Percentiles rank a stretch among this genome's conserved stretches.
Conservation (phyloP, 805 yeast species). For the Candida golubevii region DNA sequence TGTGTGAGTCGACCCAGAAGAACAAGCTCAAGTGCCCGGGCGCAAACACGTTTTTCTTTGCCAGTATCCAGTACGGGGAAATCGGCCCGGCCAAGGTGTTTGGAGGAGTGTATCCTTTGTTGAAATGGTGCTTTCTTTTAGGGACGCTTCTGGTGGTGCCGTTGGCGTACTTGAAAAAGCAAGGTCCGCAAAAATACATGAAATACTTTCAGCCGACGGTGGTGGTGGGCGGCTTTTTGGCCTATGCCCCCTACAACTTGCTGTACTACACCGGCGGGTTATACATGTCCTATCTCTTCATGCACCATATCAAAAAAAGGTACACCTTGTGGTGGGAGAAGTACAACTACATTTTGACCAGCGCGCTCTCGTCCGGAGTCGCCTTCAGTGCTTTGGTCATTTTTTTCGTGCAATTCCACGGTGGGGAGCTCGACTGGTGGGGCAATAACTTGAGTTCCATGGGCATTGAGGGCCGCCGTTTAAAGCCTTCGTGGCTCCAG, state of each 20-base stretch:
- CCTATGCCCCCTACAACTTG: slow-evolving; percentile 50
- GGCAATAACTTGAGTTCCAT: slow-evolving; percentile 41
- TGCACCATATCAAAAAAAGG: slow-evolving; percentile 47
- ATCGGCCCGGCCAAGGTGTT: slow-evolving; percentile 59
- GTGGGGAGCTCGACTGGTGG: slow-evolving; percentile 55
- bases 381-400: slow-evolving; percentile 58
- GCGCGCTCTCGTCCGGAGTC: slow-evolving; percentile 59
- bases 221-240: slow-evolving; percentile 46
- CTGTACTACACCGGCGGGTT: slow-evolving; percentile 58
- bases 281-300: slow-evolving; percentile 52
- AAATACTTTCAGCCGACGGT: slow-evolving; percentile 52
- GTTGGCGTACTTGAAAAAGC: slow-evolving; percentile 31
- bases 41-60: slow-evolving; percentile 46
- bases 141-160: slow-evolving; percentile 44
- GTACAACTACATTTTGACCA: slow-evolving; percentile 59
- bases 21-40: slow-evolving; percentile 39
- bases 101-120: slow-evolving; percentile 48
- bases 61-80: slow-evolving; percentile 53
- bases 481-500: slow-evolving; percentile 27
- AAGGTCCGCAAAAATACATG: slow-evolving; percentile 30
- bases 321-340: slow-evolving; percentile 65
- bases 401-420: slow-evolving; percentile 50
- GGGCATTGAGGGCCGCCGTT: slow-evolving; percentile 36
- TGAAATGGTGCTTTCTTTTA: slow-evolving; percentile 56
- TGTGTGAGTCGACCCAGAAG: slow-evolving; percentile 34